Evolutionary conservation across 768 basidiomycete species (phyloP), one percentile per base, ranked within the genome.

Genomic region (Tulasnella sp.): DNA sequence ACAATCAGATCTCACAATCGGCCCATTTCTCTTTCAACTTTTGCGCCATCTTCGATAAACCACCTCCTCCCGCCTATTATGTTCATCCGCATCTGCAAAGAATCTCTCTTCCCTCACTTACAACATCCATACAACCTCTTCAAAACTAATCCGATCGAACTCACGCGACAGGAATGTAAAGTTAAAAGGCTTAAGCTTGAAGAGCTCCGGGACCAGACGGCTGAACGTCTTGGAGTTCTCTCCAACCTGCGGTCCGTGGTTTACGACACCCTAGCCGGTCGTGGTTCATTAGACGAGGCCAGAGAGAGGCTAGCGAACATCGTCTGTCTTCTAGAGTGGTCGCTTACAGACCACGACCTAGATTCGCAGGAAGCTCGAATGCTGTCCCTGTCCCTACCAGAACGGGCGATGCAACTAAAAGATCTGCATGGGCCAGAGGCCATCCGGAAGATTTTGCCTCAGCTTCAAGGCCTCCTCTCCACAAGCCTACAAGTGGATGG

Each of bases 151-250:
- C 89, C 88, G 0, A 68, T 87, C 27, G 74, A 78, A 49, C 75
- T 89, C 24, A 73, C 80, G 1, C 73, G 78, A 17, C 81, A 85
- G 58, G 90, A 92, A 69, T 85, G 85, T 66, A 70, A 68, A 22
- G 70, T 76, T 59, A 85, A 84, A 62, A 77, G 80, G 15, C 72
- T 72, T 45, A 74, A 76, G 48, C 74, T 92, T 15, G 78, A 85
- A 60, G 75, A 69, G 25, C 73, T 87, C 2, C 77, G 88, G 11
- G 79, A 92, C 64, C 75, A 80, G 63, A 76, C 81, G 3, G 88
- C 89, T 0, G 75, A 82, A 63, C 71, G 75, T 5, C 76, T 92
- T 3, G 90, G 90, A 0, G 68, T 70, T 2, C 75, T 92, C 4
- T 73, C 82, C 0, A 74, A 72, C 43, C 73, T 81, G 66, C 77